Conservation (phyloP, 164 flowering plant genomes). For the Chimonanthus praecox region DNA sequence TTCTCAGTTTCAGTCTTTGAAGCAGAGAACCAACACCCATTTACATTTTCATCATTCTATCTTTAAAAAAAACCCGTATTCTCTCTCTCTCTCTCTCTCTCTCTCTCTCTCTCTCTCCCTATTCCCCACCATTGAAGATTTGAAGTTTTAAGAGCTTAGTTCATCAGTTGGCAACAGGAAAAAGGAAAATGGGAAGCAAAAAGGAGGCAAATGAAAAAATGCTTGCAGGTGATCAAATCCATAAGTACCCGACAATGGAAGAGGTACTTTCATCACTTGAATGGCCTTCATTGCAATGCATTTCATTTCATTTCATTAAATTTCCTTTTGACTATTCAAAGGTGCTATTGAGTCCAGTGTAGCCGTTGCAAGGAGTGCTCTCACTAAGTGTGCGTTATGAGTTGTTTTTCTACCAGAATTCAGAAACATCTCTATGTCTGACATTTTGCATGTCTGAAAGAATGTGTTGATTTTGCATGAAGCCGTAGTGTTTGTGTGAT, state of each 20-base stretch:
- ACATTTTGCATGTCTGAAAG: no score
- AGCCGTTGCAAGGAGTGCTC: no score
- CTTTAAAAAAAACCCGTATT: background rate
- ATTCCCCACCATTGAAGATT: background rate
- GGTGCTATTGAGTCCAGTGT: no score
- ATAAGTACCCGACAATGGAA: constrained; percentile 42
- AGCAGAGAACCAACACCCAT: background rate
- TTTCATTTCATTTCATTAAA: background rate
- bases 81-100: constrained; percentile 14
- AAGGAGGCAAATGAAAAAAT: constrained; percentile 13
- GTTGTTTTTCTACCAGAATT: no score
- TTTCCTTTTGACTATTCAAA: background rate
- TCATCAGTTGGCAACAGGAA: background rate
- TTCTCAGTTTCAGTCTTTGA: background rate
- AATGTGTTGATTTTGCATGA: no score
- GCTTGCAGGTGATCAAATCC: constrained; percentile 32
- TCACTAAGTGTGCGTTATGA: no score
- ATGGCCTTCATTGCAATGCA: background rate
- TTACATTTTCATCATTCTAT: background rate
- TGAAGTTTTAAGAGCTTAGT: no score
- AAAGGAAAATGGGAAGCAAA: constrained; percentile 5
- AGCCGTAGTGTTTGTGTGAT: no score
- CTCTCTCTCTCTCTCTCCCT: no score
- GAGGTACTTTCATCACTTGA: constrained; percentile 41
- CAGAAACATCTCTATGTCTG: no score